Evolutionary conservation across 192 early-diverging fungal species (phyloP), one percentile per base, ranked within the genome.

Genomic region (Rhizophagus sp.): DNA sequence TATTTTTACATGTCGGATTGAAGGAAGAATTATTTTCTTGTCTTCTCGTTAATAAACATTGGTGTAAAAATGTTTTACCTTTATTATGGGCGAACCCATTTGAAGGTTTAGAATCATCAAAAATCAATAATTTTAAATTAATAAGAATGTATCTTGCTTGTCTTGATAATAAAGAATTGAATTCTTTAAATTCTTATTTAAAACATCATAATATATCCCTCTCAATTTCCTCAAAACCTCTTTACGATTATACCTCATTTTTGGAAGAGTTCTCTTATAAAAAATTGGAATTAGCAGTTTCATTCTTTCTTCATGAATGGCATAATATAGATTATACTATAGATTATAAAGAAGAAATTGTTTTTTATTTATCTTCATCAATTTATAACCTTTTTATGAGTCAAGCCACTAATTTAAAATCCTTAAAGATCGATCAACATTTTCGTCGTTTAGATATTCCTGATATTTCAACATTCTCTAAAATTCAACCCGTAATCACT

Each of bases 1-100:
- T 70, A 9, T 36, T 70, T 70, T 36, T n/a, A 41, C 68, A 70
- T 41, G 68, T 36, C 15, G 68, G 33, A 34, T 36, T n/a, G 15
- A 36, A 36, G 4, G 68, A n/a, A 41, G 68, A 36, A 39, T 41
- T 70, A 41, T 70, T n/a, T 36, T 36, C 68, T n/a, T 70, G 15
- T 15, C 36, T 70, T 15, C 34, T 70, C 4, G 68, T 70, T 22
- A 70, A 70, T 70, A 17, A 36, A 39, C 24, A 39, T 70, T 70
- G 68, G 68, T 70, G 68, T 39, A 44, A 70, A 39, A 70, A 70
- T 44, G 68, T 70, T 70, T n/a, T 70, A 41, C 68, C 68, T 24
- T 70, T 70, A 11, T 70, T 70, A 70, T 70, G 68, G 68, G 34
- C 68, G 33, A 33, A 36, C 9, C 68, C 68, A 70, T 70, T 70